These are phyloP conservation scores for Oehlia diaphana DNA, from an alignment of 192 early-diverging fungal genomes.

Conservation along the genomic window DNA sequence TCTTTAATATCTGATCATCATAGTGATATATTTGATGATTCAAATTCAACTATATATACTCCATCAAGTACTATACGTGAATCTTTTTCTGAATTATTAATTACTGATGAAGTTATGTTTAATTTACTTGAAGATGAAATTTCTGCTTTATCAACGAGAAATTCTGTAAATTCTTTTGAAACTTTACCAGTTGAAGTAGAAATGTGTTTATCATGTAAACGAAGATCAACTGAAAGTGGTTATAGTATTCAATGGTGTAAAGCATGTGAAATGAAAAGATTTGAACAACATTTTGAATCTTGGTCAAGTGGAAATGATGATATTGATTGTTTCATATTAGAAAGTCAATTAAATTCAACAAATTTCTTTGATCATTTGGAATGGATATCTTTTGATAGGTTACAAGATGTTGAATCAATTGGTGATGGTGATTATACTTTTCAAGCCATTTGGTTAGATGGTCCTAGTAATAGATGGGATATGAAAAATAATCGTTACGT, in stretches of 20 bases:
- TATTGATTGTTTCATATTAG: constrained; percentile 20
- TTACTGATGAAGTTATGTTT: too few relatives aligned
- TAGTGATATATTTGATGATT: too few relatives aligned
- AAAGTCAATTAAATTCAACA: constrained; percentile 6
- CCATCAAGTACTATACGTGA: too few relatives aligned
- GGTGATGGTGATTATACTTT: neutral
- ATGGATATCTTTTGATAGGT: constrained; percentile 23
- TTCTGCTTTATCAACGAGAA: neutral
- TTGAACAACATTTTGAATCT: neutral
- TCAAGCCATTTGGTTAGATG: constrained; percentile 16
- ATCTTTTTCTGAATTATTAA: too few relatives aligned
- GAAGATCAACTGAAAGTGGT: neutral
- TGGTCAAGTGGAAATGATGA: constrained; percentile 22
- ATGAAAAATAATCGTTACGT: neutral
- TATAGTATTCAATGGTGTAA: constrained; percentile 23
- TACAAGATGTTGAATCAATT: neutral
- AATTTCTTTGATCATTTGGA: neutral
- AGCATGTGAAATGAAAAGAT: constrained; percentile 2
- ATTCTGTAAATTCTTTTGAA: too few relatives aligned
- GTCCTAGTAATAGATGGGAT: constrained; percentile 10
- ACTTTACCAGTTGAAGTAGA: neutral
- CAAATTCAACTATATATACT: too few relatives aligned
- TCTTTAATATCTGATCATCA: too few relatives aligned
- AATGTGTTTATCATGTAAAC: neutral
- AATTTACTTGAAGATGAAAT: neutral